These are phyloP conservation scores for Aspergillus udagawae DNA, from an alignment of 2,329 filamentous ascomycete genomes.

Conservation along the genomic window DNA sequence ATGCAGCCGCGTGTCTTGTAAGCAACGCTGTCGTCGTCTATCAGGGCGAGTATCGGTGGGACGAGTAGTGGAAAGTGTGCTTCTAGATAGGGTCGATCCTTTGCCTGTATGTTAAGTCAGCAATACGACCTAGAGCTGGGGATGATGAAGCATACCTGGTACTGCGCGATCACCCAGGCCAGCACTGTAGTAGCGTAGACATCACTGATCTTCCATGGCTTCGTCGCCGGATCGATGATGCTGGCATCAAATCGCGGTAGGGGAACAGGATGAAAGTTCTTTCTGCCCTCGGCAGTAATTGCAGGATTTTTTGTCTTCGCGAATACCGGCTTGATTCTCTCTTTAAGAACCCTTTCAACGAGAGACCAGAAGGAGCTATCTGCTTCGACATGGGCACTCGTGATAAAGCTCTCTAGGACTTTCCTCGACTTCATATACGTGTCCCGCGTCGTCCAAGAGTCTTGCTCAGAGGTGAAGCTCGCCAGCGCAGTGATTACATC, in stretches of 20 bases:
- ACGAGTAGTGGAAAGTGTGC: conserved; percentile 43
- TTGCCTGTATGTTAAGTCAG: conserved; percentile 20
- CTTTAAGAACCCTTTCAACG: conserved; percentile 16
- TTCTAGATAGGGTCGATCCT: conserved; percentile 32
- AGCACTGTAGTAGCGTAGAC: conserved; percentile 35
- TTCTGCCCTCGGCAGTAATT: conserved; percentile 42
- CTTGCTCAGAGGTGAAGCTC: conserved; percentile 27
- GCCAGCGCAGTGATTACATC: conserved; percentile 31
- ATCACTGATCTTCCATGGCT: conserved; percentile 37
- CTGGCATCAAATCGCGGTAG: conserved; percentile 34
- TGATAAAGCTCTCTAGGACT: conserved; percentile 14
- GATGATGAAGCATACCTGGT: conserved; percentile 25
- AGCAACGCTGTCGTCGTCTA: conserved; percentile 37
- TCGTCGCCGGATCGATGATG: conserved; percentile 32
- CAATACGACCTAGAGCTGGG: neutral
- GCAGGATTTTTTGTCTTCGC: conserved; percentile 38
- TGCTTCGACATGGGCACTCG: conserved; percentile 1
- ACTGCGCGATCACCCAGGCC: conserved; percentile 33
- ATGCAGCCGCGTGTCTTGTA: conserved; percentile 39
- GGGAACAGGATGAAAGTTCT: conserved; percentile 39
- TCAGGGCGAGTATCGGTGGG: conserved; percentile 40
- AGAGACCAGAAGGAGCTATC: conserved; percentile 12
- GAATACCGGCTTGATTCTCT: conserved; percentile 40
- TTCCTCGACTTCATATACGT: conserved; percentile 14
- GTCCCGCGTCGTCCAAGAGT: conserved; percentile 35